A percentile compares a stretch with the other conserved stretches of the same genome.
Conservation (phyloP, 495 filamentous ascomycete species). For the Hypoxylon crocopeplum region DNA sequence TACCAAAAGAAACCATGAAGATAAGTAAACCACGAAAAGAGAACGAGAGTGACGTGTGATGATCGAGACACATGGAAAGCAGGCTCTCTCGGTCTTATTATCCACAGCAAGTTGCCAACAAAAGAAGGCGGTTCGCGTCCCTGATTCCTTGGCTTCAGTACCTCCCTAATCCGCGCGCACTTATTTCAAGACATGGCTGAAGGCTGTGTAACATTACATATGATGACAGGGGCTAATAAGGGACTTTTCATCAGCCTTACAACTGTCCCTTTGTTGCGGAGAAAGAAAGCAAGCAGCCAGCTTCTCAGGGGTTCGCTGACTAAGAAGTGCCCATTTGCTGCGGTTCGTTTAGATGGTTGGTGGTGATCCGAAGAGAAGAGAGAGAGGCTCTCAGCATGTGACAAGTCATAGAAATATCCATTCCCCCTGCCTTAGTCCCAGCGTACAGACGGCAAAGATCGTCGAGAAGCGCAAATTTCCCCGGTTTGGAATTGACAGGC, state of each 20-base stretch:
- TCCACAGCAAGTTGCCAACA: slow-evolving; percentile 1
- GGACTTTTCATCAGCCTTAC: slow-evolving; percentile 4
- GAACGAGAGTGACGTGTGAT: not conserved
- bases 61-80: not conserved
- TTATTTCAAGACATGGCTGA: not conserved
- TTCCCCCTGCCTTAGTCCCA: slow-evolving; percentile 21
- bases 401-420: slow-evolving; percentile 2
- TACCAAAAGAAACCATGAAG: not conserved
- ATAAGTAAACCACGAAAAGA: not conserved
- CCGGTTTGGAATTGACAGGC: slow-evolving; percentile 20
- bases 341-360: not conserved
- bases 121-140: slow-evolving; percentile 3
- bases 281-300: no score
- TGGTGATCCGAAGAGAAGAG: no score
- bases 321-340: slow-evolving; percentile 4
- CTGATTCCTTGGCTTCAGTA: no score
- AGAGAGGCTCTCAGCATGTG: not conserved
- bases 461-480: not conserved
- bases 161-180: slow-evolving; percentile 16
- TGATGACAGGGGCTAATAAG: no score
- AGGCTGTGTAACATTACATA: slow-evolving; percentile 15
- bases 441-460: slow-evolving; percentile 13
- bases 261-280: slow-evolving; percentile 3
- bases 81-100: slow-evolving; percentile 14
- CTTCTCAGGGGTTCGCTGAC: slow-evolving; percentile 12